phyloP scores from a whole-genome alignment of 139 green algal species.

The Mychonastes homosphaera region DNA sequence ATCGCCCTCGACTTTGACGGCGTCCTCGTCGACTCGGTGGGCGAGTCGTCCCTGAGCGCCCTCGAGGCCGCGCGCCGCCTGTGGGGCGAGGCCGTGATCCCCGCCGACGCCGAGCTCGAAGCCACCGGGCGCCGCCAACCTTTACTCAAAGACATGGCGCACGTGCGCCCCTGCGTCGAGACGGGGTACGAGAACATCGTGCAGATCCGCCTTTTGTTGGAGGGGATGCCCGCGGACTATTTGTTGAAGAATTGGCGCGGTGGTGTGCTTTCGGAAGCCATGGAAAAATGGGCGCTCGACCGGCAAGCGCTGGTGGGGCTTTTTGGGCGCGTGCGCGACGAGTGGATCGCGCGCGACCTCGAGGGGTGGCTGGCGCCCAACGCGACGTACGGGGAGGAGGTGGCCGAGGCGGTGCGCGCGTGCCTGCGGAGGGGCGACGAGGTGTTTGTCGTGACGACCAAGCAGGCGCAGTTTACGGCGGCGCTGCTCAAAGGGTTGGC shows the following conservation, averaged over 20 bases:
- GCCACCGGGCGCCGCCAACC: too few species aligned
- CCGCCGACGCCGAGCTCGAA: too few species aligned
- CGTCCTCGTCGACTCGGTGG: slow-evolving; percentile 87
- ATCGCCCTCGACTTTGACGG: slow-evolving; percentile 96
- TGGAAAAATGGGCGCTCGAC: slow-evolving; percentile 66
- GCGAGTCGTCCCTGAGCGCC: slow-evolving; percentile 78
- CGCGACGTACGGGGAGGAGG: slow-evolving; percentile 72
- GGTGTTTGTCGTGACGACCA: slow-evolving; percentile 98
- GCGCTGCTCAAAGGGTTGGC: slow-evolving; percentile 76
- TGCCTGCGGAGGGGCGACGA: slow-evolving; percentile 39
- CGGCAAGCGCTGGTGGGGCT: slow-evolving; percentile 65
- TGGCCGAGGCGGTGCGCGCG: slow-evolving; percentile 51
- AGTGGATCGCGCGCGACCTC: slow-evolving; percentile 86
- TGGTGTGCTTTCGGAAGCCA: slow-evolving; percentile 49
- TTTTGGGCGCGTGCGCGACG: slow-evolving; percentile 84
- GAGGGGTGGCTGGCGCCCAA: slow-evolving; percentile 86
- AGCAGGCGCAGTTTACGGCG: slow-evolving; percentile 84
- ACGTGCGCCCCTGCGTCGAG: too few species aligned
- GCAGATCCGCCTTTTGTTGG: slow-evolving; percentile 76
- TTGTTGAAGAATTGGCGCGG: slow-evolving; percentile 69
- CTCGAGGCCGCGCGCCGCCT: too few species aligned
- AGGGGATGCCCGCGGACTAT: slow-evolving; percentile 56
- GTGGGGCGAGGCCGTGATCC: too few species aligned
- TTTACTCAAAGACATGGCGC: too few species aligned
- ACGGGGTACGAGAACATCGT: slow-evolving; percentile 97